phyloP scores from a whole-genome alignment of 2,329 filamentous ascomycete genomes.

The Pestalotiopsis fici region DNA sequence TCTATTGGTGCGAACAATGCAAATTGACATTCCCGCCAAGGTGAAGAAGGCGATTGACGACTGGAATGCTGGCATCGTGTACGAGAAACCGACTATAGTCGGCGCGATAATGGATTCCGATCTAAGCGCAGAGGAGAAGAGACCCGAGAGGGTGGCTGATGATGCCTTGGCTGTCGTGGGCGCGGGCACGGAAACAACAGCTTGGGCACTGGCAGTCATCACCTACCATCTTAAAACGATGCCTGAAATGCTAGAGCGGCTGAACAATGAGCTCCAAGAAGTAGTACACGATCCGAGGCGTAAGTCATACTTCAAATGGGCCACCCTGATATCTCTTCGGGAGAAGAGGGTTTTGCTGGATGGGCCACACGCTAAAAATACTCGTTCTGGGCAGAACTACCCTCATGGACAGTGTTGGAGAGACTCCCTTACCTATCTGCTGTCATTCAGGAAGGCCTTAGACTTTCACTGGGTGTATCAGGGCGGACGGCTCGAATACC shows the following conservation, averaged over 20 bases:
- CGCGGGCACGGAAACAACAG: slow-evolving; percentile 41
- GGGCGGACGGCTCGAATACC: slow-evolving; percentile 16
- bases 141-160: slow-evolving; percentile 31
- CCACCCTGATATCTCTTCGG: no score
- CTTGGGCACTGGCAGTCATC: slow-evolving; percentile 13
- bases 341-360: no score
- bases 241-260: slow-evolving; percentile 23
- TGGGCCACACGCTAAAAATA: background rate
- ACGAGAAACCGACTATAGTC: slow-evolving; percentile 20
- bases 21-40: background rate
- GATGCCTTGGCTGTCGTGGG: slow-evolving; percentile 39
- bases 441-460: slow-evolving; percentile 20
- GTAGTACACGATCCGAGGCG: background rate
- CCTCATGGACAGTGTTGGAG: slow-evolving; percentile 20
- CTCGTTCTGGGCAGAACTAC: slow-evolving; percentile 4
- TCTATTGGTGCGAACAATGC: background rate
- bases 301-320: background rate
- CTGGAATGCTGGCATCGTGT: background rate
- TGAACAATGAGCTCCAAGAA: slow-evolving; percentile 34
- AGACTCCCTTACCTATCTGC: slow-evolving; percentile 19
- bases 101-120: slow-evolving; percentile 30
- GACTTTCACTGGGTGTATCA: slow-evolving; percentile 19
- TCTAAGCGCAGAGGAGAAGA: slow-evolving; percentile 35
- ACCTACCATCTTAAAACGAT: slow-evolving; percentile 28
- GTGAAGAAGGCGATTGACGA: background rate